A percentile compares a stretch with the other conserved stretches of the same genome.
Conservation (phyloP, 2,329 filamentous ascomycete genomes). For the Trichophyton verrucosum region DNA sequence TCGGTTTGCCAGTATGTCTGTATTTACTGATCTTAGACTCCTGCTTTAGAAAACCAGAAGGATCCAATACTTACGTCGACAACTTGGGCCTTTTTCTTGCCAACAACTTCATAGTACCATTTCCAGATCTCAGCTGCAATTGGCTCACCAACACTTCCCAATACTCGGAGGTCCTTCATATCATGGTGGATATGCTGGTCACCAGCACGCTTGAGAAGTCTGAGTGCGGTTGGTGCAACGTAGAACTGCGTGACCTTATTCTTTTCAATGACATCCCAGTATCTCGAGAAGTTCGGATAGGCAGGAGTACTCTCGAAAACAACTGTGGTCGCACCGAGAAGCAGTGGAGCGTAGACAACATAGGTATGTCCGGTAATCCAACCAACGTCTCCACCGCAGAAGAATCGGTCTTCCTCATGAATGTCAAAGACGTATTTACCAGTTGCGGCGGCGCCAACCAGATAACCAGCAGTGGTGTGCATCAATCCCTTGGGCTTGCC, state of each 20-base stretch:
- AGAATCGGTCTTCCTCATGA: slow-evolving; percentile 84
- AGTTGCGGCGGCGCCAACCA: slow-evolving; percentile 84
- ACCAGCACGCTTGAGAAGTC: slow-evolving; percentile 87
- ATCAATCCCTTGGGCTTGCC: slow-evolving; percentile 98
- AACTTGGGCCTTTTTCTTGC: slow-evolving; percentile 84
- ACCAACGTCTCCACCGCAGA: slow-evolving; percentile 95
- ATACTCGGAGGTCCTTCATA: slow-evolving; percentile 78
- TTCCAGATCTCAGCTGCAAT: slow-evolving; percentile 99
- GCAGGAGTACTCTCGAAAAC: slow-evolving; percentile 97
- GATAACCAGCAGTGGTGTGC: slow-evolving; percentile 92
- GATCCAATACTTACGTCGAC: slow-evolving; percentile 60
- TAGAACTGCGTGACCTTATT: slow-evolving; percentile 97
- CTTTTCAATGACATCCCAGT: slow-evolving; percentile 97
- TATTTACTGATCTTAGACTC: not conserved
- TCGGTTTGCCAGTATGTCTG: slow-evolving; percentile 99
- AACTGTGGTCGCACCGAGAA: slow-evolving; percentile 86
- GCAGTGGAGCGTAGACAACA: slow-evolving; percentile 87
- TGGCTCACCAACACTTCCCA: slow-evolving; percentile 92
- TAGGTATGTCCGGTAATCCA: slow-evolving; percentile 99
- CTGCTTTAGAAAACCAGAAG: not conserved
- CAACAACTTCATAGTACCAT: slow-evolving; percentile 95
- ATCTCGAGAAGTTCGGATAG: slow-evolving; percentile 93
- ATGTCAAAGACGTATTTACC: slow-evolving; percentile 99
- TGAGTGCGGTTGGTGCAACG: slow-evolving; percentile 85
- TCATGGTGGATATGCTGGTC: slow-evolving; percentile 80